A percentile compares a stretch with the other conserved stretches of the same genome.
phyloP scores from a whole-genome alignment of 305 asterid species.

The Plantago lanceolata region DNA sequence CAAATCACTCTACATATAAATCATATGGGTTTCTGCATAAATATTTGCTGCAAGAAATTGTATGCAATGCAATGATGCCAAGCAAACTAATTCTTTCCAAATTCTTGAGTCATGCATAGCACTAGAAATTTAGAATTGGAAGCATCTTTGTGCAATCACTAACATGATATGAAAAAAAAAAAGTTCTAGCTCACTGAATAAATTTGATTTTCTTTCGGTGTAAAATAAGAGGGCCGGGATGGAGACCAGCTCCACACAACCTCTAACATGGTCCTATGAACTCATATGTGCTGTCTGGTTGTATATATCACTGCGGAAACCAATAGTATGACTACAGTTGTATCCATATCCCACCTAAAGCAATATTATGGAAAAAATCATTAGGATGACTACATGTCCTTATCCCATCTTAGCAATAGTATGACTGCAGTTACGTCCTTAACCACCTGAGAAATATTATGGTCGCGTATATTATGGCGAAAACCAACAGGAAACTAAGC shows the following conservation, averaged over 20 bases:
- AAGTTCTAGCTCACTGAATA: neutral
- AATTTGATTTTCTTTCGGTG: too few species aligned
- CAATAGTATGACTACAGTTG: neutral
- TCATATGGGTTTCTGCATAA: conserved; percentile 9
- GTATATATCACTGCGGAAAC: too few species aligned
- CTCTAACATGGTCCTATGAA: too few species aligned
- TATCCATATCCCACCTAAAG: too few species aligned
- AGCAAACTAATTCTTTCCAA: neutral
- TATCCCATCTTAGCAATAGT: too few species aligned
- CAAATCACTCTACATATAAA: conserved; percentile 8
- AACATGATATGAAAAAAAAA: conserved; percentile 6
- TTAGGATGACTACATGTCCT: neutral
- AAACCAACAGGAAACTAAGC: conserved; percentile 3
- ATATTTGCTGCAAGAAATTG: conserved; percentile 1
- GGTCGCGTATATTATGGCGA: too few species aligned
- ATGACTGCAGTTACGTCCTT: neutral
- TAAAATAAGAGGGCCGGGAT: too few species aligned
- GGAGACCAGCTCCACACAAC: too few species aligned
- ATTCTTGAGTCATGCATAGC: conserved; percentile 8
- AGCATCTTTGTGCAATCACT: conserved; percentile 6
- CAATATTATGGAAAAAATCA: too few species aligned
- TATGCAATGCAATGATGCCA: conserved; percentile 8
- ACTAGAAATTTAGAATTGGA: conserved; percentile 11
- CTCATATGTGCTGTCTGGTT: too few species aligned
- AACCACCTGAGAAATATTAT: neutral